Base-by-base conservation (phyloP, 2,329 filamentous ascomycete genomes). In the Elsinoe perseae region DNA sequence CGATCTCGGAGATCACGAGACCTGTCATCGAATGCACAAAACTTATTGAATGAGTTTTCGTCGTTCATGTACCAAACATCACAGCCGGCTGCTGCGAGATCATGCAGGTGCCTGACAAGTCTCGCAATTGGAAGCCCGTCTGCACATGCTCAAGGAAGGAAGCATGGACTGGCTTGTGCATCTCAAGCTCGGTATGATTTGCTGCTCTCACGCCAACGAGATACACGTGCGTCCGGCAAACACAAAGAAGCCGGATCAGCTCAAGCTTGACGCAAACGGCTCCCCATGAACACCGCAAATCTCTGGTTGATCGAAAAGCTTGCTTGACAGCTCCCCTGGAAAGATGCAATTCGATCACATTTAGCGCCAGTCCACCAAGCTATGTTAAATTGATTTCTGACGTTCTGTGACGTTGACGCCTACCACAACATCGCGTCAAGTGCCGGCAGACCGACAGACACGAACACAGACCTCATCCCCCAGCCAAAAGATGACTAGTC, bases 291-390 rank as follows among this genome's bases (percentile, higher is more conserved):
- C 40, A 18, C 40, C 20, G 20, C 20, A 21, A 16, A 44, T 50
- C 28, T 52, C 25, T 34, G 48, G 12, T 52, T 34, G 28, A 52
- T 52, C 30, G 18, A 28, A 48, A 52, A 38, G 48, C 48, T 52
- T 38, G 48, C 25, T 18, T 23, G 48, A 32, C 28, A 32, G 48
- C n/a, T 36, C 18, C 30, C 48, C 48, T 50, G 44, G 25, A 5
- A 30, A 5, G 27, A 32, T 32, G 16, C 12, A 25, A 9, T 10
- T 18, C 7, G 16, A 18, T 25, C 20, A 18, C 20, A 32, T 21
- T 20, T 52, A 52, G 48, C 30, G 48, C n/a, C 20, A 38, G 48
- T 38, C 48, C 18, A 38, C 7, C 32, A 4, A 32, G 28, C 16
- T 52, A n/a, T 21, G 20, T 12, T 48, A 38, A 20, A 52, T 52